A percentile compares a stretch with the other conserved stretches of the same genome.
phyloP scores from a whole-genome alignment of 371 early-diverging fungal species.

The Chytridium lagenaria region DNA sequence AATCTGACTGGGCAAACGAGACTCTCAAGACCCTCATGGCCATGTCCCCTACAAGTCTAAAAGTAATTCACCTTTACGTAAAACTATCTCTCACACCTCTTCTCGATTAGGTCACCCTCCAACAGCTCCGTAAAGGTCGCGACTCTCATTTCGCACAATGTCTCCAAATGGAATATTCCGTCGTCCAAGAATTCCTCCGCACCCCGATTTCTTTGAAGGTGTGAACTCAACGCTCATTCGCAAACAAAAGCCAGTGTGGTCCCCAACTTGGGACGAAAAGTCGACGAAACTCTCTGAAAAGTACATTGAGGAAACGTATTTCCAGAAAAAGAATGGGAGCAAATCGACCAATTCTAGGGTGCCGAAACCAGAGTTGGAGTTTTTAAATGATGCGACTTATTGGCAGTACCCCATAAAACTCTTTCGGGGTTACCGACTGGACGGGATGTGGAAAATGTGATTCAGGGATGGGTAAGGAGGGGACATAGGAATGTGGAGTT shows the following conservation, averaged over 20 bases:
- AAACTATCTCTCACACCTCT: too few relatives aligned
- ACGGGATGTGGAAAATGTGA: slow-evolving; percentile 67
- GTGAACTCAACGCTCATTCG: slow-evolving; percentile 78
- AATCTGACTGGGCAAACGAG: slow-evolving; percentile 70
- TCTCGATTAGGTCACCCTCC: slow-evolving; percentile 83
- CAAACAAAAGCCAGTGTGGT: slow-evolving; percentile 78
- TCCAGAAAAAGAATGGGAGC: background rate
- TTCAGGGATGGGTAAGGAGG: slow-evolving; percentile 58
- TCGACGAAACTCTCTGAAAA: background rate
- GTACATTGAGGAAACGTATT: slow-evolving; percentile 46
- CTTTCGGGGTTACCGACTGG: slow-evolving; percentile 81
- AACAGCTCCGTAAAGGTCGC: slow-evolving; percentile 77
- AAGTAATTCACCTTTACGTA: too few relatives aligned
- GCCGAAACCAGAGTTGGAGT: slow-evolving; percentile 25
- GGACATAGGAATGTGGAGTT: slow-evolving; percentile 62
- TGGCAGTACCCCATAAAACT: slow-evolving; percentile 73
- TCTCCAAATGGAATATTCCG: slow-evolving; percentile 84
- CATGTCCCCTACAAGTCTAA: slow-evolving; percentile 89
- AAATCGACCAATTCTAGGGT: background rate
- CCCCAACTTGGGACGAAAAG: slow-evolving; percentile 59
- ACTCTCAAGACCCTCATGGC: slow-evolving; percentile 69
- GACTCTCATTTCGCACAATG: slow-evolving; percentile 75
- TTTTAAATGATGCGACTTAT: slow-evolving; percentile 40
- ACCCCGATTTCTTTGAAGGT: slow-evolving; percentile 89
- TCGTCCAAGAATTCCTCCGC: slow-evolving; percentile 78